Evolutionary conservation across 306 rosid genomes (phyloP), one percentile per base, ranked within the genome.

Genomic region (Quillaja saponaria): DNA sequence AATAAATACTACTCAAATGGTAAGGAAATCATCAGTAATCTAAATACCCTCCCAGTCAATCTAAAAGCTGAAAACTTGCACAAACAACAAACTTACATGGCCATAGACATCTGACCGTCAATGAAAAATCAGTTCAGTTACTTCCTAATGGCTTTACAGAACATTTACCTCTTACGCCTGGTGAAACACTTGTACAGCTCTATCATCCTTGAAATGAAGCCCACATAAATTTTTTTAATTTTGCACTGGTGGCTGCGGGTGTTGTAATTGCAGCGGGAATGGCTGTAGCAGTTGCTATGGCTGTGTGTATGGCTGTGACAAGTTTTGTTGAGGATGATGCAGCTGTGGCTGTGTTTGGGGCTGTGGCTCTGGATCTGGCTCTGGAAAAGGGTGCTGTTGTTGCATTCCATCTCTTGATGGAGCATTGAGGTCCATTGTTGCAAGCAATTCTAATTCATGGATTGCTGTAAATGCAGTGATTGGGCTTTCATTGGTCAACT

Each of bases 111-210:
- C 75, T 76, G 75, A 73, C 81, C 64, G 40, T 72, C 75, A 68
- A 72, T 63, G 80, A 84, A 81, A 75, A 82, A 78, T 85, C 81
- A 82, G 85, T 72, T 77, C 78, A 54, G 73, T 85, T 85, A 83
- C 81, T 71, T 62, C 83, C 95, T 86, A 89, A 69, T 70, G 59
- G 69, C 81, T 86, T 86, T 80, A 86, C 91, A 76, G 69, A 78
- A 65, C 71, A 67, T 62, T 76, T 69, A 64, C 81, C 84, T 76
- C 79, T 46, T 59, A 69, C 64, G 53, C 73, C 54, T 34, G 34
- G 76, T 61, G 73, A 69, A 71, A 68, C 80, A 76, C 80, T 85
- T 76, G 65, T 66, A 75, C 86, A 75, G 55, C 63, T 75, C 63
- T 71, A 58, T 54, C 71, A 80, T 69, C 66, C 71, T 61, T 75